phyloP scores from a whole-genome alignment of 2,329 filamentous ascomycete species.

The Diaporthe vaccinii region DNA sequence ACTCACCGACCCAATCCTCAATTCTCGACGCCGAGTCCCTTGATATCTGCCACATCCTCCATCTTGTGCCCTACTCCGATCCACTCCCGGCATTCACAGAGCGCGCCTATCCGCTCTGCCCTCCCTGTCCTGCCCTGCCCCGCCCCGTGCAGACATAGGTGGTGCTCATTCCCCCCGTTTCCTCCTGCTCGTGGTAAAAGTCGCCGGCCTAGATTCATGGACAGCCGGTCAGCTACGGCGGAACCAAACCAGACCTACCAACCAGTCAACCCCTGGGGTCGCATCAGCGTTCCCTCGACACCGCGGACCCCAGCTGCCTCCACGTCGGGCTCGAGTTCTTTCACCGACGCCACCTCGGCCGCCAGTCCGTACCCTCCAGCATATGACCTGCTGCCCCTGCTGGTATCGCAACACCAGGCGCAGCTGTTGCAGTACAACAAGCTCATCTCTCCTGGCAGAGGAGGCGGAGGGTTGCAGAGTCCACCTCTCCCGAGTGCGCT shows the following conservation, averaged over 20 bases:
- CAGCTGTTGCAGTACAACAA: slow-evolving; percentile 76
- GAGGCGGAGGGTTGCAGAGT: slow-evolving; percentile 67
- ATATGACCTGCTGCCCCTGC: slow-evolving; percentile 68
- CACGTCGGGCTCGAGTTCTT: slow-evolving; percentile 51
- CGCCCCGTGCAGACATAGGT: slow-evolving; percentile 6
- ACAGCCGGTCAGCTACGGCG: slow-evolving; percentile 63
- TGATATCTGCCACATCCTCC: slow-evolving; percentile 21
- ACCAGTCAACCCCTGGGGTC: slow-evolving; percentile 56
- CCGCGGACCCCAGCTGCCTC: slow-evolving; percentile 49
- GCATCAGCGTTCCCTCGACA: slow-evolving; percentile 49
- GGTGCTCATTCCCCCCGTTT: not conserved
- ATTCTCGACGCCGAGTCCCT: slow-evolving; percentile 25
- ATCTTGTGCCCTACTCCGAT: slow-evolving; percentile 22
- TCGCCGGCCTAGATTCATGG: slow-evolving; percentile 58
- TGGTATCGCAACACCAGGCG: slow-evolving; percentile 72
- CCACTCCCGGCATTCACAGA: slow-evolving; percentile 21
- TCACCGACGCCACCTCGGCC: slow-evolving; percentile 48
- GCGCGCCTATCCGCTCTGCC: not conserved
- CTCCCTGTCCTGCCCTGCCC: not conserved
- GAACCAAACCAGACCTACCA: slow-evolving; percentile 64
- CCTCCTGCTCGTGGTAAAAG: slow-evolving; percentile 28
- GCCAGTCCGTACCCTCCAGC: slow-evolving; percentile 50
- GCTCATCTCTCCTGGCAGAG: slow-evolving; percentile 70
- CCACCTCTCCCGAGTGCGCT: slow-evolving; percentile 68
- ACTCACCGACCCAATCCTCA: slow-evolving; percentile 19